phyloP scores from a whole-genome alignment of 2,329 filamentous ascomycete genomes.

The Exophiala mesophila region DNA sequence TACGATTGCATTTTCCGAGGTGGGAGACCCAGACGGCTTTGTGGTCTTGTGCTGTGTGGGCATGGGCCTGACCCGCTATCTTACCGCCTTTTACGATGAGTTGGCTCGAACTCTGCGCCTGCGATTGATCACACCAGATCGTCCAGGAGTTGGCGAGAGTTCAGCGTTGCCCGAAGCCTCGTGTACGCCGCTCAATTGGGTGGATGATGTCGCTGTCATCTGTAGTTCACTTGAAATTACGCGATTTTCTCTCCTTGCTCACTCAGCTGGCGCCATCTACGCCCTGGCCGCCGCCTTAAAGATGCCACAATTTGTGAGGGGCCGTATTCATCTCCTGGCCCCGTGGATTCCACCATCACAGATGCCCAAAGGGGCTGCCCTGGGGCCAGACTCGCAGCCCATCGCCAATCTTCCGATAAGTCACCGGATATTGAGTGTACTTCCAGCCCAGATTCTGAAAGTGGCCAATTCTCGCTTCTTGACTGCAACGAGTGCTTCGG shows the following conservation, averaged over 20 bases:
- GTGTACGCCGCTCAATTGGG: conserved; percentile 87
- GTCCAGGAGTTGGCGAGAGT: conserved; percentile 89
- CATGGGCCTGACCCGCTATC: conserved; percentile 93
- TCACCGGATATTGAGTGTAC: conserved; percentile 80
- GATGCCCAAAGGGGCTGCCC: conserved; percentile 59
- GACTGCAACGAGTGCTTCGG: conserved; percentile 66
- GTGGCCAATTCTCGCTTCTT: conserved; percentile 96
- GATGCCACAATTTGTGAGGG: conserved; percentile 93
- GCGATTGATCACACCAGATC: conserved; percentile 86
- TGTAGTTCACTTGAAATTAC: conserved; percentile 88
- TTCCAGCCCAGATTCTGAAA: conserved; percentile 86
- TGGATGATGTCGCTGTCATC: conserved; percentile 87
- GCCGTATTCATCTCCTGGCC: conserved; percentile 86
- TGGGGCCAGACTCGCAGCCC: conserved; percentile 61
- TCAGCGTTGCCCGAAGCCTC: conserved; percentile 77
- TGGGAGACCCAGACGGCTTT: conserved; percentile 84
- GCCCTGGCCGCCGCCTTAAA: conserved; percentile 89
- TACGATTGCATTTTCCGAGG: conserved; percentile 91
- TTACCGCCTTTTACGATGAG: conserved; percentile 97
- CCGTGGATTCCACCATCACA: conserved; percentile 97
- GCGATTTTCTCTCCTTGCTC: conserved; percentile 92
- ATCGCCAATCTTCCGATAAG: conserved; percentile 84
- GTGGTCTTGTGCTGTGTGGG: conserved; percentile 96
- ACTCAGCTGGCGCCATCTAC: conserved; percentile 97
- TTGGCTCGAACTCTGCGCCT: conserved; percentile 82